Conservation (phyloP, 495 filamentous ascomycete genomes). For the Neurospora sp. region DNA sequence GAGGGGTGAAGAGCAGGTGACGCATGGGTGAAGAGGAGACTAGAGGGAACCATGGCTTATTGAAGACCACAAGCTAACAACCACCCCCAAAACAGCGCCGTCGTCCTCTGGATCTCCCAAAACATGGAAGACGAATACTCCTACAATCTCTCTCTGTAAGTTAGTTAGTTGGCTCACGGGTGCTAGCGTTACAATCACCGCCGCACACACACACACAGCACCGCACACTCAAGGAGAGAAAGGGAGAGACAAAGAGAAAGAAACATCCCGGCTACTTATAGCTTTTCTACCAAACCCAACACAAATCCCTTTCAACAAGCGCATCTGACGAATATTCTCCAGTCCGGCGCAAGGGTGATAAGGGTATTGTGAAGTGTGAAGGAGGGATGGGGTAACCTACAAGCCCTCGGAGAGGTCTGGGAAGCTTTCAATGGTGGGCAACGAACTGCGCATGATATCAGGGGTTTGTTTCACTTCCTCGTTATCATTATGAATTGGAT, state of each 20-base stretch:
- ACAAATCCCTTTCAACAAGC: too few species aligned
- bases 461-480: neutral
- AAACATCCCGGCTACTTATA: neutral
- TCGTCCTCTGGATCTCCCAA: slow-evolving; percentile 80
- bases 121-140: slow-evolving; percentile 99
- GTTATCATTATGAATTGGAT: neutral
- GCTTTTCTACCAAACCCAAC: too few species aligned
- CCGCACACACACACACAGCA: too few species aligned
- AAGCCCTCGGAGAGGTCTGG: too few species aligned
- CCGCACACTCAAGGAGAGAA: too few species aligned
- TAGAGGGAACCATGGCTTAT: neutral
- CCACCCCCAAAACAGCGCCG: neutral
- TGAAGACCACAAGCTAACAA: neutral
- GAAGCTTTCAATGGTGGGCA: too few species aligned
- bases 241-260: too few species aligned
- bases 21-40: neutral
- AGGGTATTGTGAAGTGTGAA: too few species aligned
- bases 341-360: neutral
- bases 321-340: neutral
- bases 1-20: neutral
- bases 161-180: too few species aligned
- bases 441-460: neutral
- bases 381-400: too few species aligned
- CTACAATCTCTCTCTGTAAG: slow-evolving; percentile 82
- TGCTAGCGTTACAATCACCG: too few species aligned